phyloP scores from a whole-genome alignment of 2,329 filamentous ascomycete genomes.

The Bipolaris bicolor region DNA sequence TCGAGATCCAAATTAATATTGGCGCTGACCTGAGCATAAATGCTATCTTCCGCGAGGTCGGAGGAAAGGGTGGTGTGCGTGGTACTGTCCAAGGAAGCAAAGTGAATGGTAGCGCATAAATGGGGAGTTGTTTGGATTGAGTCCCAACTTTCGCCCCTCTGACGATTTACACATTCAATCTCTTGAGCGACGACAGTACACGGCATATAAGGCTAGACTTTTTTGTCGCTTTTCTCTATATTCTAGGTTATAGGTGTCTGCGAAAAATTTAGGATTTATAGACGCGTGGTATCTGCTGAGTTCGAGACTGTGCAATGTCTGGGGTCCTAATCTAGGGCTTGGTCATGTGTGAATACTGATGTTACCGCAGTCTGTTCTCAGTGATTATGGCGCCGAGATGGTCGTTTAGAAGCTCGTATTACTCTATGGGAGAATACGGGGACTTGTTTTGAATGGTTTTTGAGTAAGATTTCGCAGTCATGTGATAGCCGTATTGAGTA shows the following conservation, averaged over 20 bases:
- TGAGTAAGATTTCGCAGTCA: too few relatives aligned
- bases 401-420: too few relatives aligned
- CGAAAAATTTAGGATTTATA: slow-evolving; percentile 1
- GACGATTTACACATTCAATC: slow-evolving; percentile 1
- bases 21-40: slow-evolving; percentile 78
- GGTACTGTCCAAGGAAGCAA: slow-evolving; percentile 39
- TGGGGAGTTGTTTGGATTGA: background rate
- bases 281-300: background rate
- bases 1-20: slow-evolving; percentile 93
- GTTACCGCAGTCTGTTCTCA: too few relatives aligned
- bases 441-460: background rate
- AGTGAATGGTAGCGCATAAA: slow-evolving; percentile 41
- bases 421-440: too few relatives aligned
- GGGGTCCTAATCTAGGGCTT: too few relatives aligned
- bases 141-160: background rate
- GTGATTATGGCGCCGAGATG: too few relatives aligned
- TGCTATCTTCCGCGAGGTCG: slow-evolving; percentile 82
- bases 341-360: too few relatives aligned
- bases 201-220: background rate
- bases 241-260: background rate
- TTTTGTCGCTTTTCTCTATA: background rate
- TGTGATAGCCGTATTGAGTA: background rate
- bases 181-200: background rate
- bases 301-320: too few relatives aligned
- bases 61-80: slow-evolving; percentile 74